A percentile compares a stretch with the other conserved stretches of the same genome.
Conservation (phyloP, 805 yeast genomes). For the Suhomyces faveliae region DNA sequence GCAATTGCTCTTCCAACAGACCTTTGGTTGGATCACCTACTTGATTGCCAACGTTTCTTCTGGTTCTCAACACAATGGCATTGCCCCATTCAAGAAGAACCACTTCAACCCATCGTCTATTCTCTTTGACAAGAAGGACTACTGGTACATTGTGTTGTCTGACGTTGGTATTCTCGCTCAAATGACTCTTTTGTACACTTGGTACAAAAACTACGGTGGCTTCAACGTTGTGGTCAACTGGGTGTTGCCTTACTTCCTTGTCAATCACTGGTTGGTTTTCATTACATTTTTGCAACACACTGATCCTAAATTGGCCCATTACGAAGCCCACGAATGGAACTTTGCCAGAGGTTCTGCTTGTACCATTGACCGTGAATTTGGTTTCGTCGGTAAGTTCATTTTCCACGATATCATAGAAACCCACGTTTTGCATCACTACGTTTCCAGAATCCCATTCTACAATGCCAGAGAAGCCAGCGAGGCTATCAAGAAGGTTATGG, state of each 20-base stretch:
- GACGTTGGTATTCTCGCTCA: slow-evolving; percentile 54
- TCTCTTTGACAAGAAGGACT: slow-evolving; percentile 52
- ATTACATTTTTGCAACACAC: slow-evolving; percentile 64
- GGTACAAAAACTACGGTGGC: slow-evolving; percentile 48
- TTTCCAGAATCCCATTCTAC: slow-evolving; percentile 55
- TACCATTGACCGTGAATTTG: slow-evolving; percentile 61
- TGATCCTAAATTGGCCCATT: slow-evolving; percentile 59
- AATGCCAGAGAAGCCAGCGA: slow-evolving; percentile 52
- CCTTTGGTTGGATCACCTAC: slow-evolving; percentile 54
- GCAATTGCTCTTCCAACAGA: slow-evolving; percentile 50
- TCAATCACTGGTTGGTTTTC: slow-evolving; percentile 65
- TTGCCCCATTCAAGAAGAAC: slow-evolving; percentile 42
- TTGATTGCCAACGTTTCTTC: slow-evolving; percentile 50
- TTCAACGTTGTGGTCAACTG: slow-evolving; percentile 54
- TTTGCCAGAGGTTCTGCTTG: slow-evolving; percentile 69
- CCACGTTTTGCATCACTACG: slow-evolving; percentile 56
- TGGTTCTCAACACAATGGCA: slow-evolving; percentile 48
- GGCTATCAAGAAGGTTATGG: slow-evolving; percentile 54
- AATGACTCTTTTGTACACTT: slow-evolving; percentile 47
- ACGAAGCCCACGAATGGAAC: slow-evolving; percentile 55
- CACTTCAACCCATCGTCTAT: slow-evolving; percentile 58
- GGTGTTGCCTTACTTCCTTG: slow-evolving; percentile 59
- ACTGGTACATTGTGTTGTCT: slow-evolving; percentile 53
- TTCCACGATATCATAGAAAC: slow-evolving; percentile 61
- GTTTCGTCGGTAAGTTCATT: slow-evolving; percentile 55